A percentile compares a stretch with the other conserved stretches of the same genome.
Evolutionary conservation across 768 basidiomycete genomes (phyloP).

Genomic region (Agaricus blazei): DNA sequence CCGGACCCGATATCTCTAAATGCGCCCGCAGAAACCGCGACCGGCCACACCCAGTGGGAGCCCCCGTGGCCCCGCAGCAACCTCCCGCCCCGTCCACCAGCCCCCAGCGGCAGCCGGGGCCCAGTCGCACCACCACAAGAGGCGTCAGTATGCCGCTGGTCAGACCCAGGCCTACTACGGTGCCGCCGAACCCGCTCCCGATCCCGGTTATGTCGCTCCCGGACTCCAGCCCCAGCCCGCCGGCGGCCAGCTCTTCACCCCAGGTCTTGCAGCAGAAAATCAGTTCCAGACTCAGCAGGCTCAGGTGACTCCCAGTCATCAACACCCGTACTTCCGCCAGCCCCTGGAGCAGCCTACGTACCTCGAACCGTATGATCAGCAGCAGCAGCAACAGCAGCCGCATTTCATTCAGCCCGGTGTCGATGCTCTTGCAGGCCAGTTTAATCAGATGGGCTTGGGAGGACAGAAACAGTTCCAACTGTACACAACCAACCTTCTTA

Average conservation of each 20-base stretch:
- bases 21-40: conserved; percentile 62
- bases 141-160: conserved; percentile 91
- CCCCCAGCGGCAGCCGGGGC: conserved; percentile 40
- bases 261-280: conserved; percentile 69
- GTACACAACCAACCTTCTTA: conserved; percentile 88
- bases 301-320: conserved; percentile 27
- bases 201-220: conserved; percentile 38
- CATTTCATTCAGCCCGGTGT: conserved; percentile 47
- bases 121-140: conserved; percentile 52
- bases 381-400: conserved; percentile 32
- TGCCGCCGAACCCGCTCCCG: conserved; percentile 34
- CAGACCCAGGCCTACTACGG: conserved; percentile 90
- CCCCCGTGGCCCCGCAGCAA: conserved; percentile 42
- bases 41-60: conserved; percentile 89
- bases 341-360: conserved; percentile 40
- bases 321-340: conserved; percentile 36
- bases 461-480: conserved; percentile 75
- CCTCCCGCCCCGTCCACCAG: conserved; percentile 32
- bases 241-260: conserved; percentile 73
- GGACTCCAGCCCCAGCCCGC: conserved; percentile 33
- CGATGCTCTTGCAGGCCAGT: conserved; percentile 74
- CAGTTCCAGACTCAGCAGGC: conserved; percentile 65
- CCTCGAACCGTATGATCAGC: conserved; percentile 35
- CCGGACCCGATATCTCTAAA: conserved; percentile 14
- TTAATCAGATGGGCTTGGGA: conserved; percentile 82